Evolutionary conservation across 1,139 yeast genomes (phyloP), one percentile per base, ranked within the genome.

Genomic region (Starmera stellimalicola): DNA sequence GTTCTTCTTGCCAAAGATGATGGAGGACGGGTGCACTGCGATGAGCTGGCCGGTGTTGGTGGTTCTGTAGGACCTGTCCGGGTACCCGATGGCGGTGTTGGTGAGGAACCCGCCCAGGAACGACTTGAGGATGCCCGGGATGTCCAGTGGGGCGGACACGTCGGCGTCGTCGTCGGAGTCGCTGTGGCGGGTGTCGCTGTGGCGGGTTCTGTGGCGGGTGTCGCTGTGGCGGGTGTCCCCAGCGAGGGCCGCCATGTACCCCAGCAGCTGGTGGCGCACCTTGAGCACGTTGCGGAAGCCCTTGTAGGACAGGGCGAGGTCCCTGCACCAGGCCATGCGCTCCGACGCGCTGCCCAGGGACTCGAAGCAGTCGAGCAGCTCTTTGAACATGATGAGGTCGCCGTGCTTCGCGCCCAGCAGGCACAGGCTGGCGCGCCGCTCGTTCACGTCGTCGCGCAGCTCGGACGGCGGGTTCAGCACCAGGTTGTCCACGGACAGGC

Each of bases 11-110:
- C 95, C 95, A 58, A 88, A 93, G 31, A 93, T 62, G 54, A 84
- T 64, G 1, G 95, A 84, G 0, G 95, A 83, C 1, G 98, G 98
- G 54, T 93, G 99, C 14, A 93, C 76, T 38, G 93, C 76, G 30
- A 93, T 76, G 20, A 81, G 62, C 48, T 80, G 87, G 16, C 94
- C 94, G 7, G 80, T 74, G 18, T 77, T 63, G 11, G 87, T 79
- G 0, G 97, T 87, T 51, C 94, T 68, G 59, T 80, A 93, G 3
- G 95, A 81, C 48, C 96, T 69, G 54, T 93, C 98, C 0, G 98
- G 95, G 76, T 84, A 75, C 6, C 96, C 94, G 15, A 91, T 75
- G 0, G 98, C 98, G 0, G 95, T 79, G 54, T 91, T 88, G 37
- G 79, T 70, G 20, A 84, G 69, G 48, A 70, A 91, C 0, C 99